Evolutionary conservation across 1,139 yeast genomes (phyloP).

Genomic region (Pichia sp.): DNA sequence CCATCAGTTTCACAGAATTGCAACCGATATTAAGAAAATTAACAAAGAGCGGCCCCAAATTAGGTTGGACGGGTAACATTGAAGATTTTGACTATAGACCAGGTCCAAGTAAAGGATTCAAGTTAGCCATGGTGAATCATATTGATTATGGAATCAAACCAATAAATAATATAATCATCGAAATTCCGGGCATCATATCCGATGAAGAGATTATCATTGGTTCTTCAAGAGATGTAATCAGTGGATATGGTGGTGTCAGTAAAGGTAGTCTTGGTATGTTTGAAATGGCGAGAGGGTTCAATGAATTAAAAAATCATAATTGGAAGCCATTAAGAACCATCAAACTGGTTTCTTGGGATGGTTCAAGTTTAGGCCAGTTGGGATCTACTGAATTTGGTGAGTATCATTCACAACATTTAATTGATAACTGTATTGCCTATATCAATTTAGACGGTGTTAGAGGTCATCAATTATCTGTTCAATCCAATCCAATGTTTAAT

Average conservation of each 20-base stretch:
- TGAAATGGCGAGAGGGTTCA: conserved; percentile 46
- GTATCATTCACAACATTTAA: conserved; percentile 33
- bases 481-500: conserved; percentile 42
- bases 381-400: conserved; percentile 53
- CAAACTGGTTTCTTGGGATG: conserved; percentile 53
- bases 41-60: conserved; percentile 30
- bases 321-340: conserved; percentile 57
- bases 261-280: conserved; percentile 43
- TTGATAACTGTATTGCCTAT: conserved; percentile 40
- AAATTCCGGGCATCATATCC: conserved; percentile 47
- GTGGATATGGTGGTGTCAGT: conserved; percentile 46
- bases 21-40: conserved; percentile 38
- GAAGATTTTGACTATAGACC: conserved; percentile 37
- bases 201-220: conserved; percentile 50
- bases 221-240: conserved; percentile 44
- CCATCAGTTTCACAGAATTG: conserved; percentile 40
- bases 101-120: conserved; percentile 36
- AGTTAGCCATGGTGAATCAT: conserved; percentile 25
- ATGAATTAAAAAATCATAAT: conserved; percentile 38
- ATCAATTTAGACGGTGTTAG: conserved; percentile 45
- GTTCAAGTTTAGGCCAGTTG: conserved; percentile 42
- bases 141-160: conserved; percentile 39
- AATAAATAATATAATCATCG: conserved; percentile 43
- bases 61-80: conserved; percentile 37
- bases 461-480: conserved; percentile 40